Evolutionary conservation across 352 stramenopile genomes (phyloP), one percentile per base, ranked within the genome.

Genomic region (Phytopythium kandeliae): DNA sequence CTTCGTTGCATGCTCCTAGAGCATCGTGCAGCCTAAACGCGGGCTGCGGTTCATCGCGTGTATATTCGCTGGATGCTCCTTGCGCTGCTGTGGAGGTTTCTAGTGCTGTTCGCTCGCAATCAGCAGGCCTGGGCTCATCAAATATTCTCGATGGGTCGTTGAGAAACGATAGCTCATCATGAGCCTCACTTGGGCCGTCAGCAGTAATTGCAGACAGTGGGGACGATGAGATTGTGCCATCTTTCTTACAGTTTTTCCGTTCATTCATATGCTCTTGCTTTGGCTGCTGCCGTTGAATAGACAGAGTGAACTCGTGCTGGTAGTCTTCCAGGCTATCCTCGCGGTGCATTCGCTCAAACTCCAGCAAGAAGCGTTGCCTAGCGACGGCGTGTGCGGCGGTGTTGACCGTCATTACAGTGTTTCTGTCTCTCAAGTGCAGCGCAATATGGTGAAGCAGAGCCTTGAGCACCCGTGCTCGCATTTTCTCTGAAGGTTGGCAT

Each of bases 311-410:
- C 28, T 7, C 7, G 50, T 37, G 10, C 42, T 87, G 48, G 42
- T 89, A 91, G 42, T 91, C 79, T 9, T 56, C 48, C 13, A 84
- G 47, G 0, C 15, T 43, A 33, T 91, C 77, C 45, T 83, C 68
- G 35, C 70, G 70, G 42, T 87, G 76, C 61, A 87, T 68, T 7
- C 65, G 71, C 13, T 60, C 59, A 25, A 91, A 87, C 43, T 83
- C 70, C 2, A 79, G 57, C 12, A 85, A 52, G 22, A 88, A 86
- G 2, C 65, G 57, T 6, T 65, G 42, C 44, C 62, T 57, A 0
- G 68, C 76, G 21, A 65, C 46, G 17, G 61, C 67, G 35, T 86
- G 77, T 1, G 71, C 66, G 4, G 73, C 68, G 30, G 67, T 71
- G 31, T 71, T 77, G 43, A 74, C 78, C 25, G 49, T 24, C 4